Evolutionary conservation across 1,139 yeast species (phyloP).

Genomic region (Taphrina populina): DNA sequence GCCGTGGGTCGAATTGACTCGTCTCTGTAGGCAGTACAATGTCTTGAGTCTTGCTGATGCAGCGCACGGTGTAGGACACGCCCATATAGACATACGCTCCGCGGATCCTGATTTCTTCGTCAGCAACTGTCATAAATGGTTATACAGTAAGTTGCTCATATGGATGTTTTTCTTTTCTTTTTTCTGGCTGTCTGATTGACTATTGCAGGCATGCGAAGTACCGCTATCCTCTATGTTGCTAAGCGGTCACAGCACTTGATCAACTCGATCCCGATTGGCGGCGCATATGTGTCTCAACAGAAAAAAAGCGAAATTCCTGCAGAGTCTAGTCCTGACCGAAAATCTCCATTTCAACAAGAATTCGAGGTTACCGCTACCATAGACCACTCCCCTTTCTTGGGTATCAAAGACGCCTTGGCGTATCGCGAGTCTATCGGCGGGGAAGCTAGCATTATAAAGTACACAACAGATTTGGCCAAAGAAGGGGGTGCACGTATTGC

Average conservation of each 20-base stretch:
- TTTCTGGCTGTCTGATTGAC: constrained; percentile 47
- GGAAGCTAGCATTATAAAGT: constrained; percentile 54
- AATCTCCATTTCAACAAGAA: constrained; percentile 40
- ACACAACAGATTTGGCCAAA: constrained; percentile 52
- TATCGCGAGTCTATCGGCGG: constrained; percentile 64
- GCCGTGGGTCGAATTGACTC: constrained; percentile 56
- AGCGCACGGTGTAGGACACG: constrained; percentile 66
- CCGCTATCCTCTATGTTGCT: constrained; percentile 61
- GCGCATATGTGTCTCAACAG: constrained; percentile 45
- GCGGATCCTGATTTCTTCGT: constrained; percentile 62
- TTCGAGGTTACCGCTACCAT: constrained; percentile 48
- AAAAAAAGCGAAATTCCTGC: too few species aligned
- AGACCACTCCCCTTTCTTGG: constrained; percentile 45
- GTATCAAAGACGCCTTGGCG: constrained; percentile 51
- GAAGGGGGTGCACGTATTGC: constrained; percentile 49
- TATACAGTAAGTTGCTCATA: constrained; percentile 4
- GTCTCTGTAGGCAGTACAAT: constrained; percentile 52
- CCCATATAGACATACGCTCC: constrained; percentile 51
- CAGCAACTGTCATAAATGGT: constrained; percentile 72
- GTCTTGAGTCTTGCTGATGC: constrained; percentile 66
- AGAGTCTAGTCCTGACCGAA: too few species aligned
- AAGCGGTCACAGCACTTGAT: constrained; percentile 53
- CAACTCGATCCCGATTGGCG: constrained; percentile 63
- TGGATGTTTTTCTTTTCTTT: background rate
- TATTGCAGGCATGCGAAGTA: constrained; percentile 60